Evolutionary conservation across 192 early-diverging fungal genomes (phyloP).

Genomic region (Lunasporangiospora selenospora): DNA sequence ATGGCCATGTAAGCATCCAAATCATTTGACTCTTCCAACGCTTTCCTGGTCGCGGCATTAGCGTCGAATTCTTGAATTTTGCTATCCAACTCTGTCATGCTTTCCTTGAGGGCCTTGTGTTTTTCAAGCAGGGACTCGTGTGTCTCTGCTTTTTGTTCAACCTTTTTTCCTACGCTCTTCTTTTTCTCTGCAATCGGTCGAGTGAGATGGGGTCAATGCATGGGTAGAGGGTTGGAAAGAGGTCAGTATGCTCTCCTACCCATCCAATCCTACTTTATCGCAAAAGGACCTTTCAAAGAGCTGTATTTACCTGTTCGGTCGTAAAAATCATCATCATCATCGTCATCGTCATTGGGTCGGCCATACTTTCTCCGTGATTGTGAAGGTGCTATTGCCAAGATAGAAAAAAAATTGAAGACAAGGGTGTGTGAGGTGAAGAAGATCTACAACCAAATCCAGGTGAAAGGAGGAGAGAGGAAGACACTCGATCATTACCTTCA

Average conservation of each 20-base stretch:
- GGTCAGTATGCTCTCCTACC: too few relatives aligned
- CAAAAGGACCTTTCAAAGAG: too few relatives aligned
- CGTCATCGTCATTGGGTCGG: slow-evolving; percentile 49
- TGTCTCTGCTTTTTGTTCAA: slow-evolving; percentile 64
- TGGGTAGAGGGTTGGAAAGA: too few relatives aligned
- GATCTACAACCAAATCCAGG: slow-evolving; percentile 11
- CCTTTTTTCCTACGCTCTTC: slow-evolving; percentile 33
- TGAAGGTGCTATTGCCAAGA: slow-evolving; percentile 7
- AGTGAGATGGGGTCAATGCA: too few relatives aligned
- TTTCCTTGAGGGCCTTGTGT: slow-evolving; percentile 35
- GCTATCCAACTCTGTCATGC: slow-evolving; percentile 36
- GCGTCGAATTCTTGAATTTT: slow-evolving; percentile 32
- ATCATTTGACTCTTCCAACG: slow-evolving; percentile 56
- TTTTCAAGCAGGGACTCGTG: slow-evolving; percentile 66
- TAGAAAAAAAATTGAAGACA: not conserved
- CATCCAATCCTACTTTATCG: too few relatives aligned
- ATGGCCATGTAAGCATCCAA: slow-evolving; percentile 72
- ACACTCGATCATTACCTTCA: slow-evolving; percentile 18
- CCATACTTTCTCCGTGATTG: slow-evolving; percentile 22
- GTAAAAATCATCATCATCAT: slow-evolving; percentile 72
- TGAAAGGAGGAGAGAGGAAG: not conserved
- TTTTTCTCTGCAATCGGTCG: slow-evolving; percentile 39
- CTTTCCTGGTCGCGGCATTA: slow-evolving; percentile 5
- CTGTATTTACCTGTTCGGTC: slow-evolving; percentile 64
- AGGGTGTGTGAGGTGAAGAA: not conserved